These are phyloP conservation scores for Apiospora rasikravindrae DNA, from an alignment of 2,329 filamentous ascomycete genomes.

Conservation along the genomic window DNA sequence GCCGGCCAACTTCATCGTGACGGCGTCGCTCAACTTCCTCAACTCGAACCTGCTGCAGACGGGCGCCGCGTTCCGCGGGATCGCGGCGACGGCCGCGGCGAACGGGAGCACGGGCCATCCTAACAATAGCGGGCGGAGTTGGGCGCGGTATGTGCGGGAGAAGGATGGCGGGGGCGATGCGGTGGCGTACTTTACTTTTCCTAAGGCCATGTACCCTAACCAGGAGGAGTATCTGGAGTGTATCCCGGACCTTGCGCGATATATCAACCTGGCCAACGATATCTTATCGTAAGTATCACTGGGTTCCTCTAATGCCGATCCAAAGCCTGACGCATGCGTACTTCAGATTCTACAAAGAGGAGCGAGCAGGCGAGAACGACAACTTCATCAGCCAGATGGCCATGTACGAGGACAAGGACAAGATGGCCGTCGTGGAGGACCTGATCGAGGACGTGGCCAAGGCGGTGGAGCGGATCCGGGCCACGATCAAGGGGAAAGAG, in stretches of 20 bases:
- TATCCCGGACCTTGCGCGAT: constrained; percentile 35
- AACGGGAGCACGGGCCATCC: constrained; percentile 25
- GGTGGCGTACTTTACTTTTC: constrained; percentile 36
- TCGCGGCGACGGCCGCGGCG: background rate
- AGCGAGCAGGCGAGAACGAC: constrained; percentile 31
- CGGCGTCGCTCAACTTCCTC: constrained; percentile 36
- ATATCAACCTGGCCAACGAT: constrained; percentile 35
- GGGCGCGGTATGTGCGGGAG: constrained; percentile 36
- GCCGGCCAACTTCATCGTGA: constrained; percentile 35
- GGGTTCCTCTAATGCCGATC: background rate
- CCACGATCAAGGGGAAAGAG: constrained; percentile 28
- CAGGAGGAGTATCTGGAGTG: constrained; percentile 35
- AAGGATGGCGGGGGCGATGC: constrained; percentile 35
- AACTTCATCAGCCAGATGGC: constrained; percentile 37
- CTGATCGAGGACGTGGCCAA: constrained; percentile 27
- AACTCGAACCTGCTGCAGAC: constrained; percentile 35
- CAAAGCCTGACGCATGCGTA: background rate
- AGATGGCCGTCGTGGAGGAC: constrained; percentile 25
- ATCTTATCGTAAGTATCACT: constrained; percentile 35
- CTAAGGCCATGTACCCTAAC: constrained; percentile 33
- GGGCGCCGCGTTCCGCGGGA: constrained; percentile 26
- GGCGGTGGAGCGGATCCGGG: constrained; percentile 27
- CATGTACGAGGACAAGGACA: constrained; percentile 27
- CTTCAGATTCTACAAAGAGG: constrained; percentile 38
- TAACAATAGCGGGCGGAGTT: constrained; percentile 30